Percentiles rank a stretch among this genome's conserved stretches.
Conservation (phyloP, 2,329 filamentous ascomycete genomes). For the Paracamarosporium sp. region DNA sequence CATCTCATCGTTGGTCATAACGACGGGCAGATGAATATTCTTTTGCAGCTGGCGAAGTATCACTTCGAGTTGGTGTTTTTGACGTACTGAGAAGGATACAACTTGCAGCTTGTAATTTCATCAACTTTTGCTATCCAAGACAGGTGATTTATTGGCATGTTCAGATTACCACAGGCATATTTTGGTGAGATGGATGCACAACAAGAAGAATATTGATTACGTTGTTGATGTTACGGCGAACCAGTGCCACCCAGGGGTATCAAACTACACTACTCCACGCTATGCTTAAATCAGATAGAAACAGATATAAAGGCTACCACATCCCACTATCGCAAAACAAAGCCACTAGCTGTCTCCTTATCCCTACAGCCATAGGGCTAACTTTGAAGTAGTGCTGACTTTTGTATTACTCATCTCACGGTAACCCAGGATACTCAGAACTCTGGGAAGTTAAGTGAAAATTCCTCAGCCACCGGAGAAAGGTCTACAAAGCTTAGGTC, state of each 20-base stretch:
- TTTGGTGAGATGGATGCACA: no score
- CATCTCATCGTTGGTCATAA: no score
- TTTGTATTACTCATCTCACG: background rate
- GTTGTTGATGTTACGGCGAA: background rate
- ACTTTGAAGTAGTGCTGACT: background rate
- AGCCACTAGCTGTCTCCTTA: background rate
- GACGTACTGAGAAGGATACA: no score
- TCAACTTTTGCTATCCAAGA: no score
- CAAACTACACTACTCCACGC: slow-evolving; percentile 7
- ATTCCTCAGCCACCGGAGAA: slow-evolving; percentile 15
- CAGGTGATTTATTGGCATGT: no score
- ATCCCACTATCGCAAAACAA: background rate
- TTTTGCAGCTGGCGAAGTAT: no score
- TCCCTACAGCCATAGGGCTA: no score
- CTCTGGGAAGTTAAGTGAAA: background rate
- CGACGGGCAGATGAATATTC: no score
- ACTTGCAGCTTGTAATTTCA: no score
- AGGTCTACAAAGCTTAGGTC: slow-evolving; percentile 19
- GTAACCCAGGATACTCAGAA: background rate
- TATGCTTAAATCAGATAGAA: background rate
- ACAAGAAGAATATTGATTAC: background rate
- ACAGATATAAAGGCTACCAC: background rate
- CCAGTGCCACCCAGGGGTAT: slow-evolving; percentile 11
- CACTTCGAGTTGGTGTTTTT: no score
- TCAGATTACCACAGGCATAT: no score